Evolutionary conservation across 75 land plant species (phyloP).

Genomic region (Picea sitchensis): DNA sequence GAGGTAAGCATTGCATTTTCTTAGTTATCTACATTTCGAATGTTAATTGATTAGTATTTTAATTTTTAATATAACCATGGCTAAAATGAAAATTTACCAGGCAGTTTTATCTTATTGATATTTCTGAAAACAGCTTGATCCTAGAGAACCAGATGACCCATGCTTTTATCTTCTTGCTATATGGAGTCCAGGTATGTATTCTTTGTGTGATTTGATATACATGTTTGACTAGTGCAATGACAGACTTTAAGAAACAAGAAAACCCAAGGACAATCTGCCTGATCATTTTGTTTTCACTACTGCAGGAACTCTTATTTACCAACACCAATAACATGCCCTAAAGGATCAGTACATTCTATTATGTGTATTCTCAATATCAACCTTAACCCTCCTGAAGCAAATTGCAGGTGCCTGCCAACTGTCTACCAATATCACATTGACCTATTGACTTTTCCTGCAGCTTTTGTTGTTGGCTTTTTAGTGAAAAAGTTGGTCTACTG

Average conservation of each 20-base stretch:
- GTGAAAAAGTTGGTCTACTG: no score
- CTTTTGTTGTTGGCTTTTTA: no score
- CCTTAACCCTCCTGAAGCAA: not conserved
- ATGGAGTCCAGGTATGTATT: constrained; percentile 71
- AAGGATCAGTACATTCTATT: not conserved
- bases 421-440: no score
- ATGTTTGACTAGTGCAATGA: not conserved
- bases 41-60: not conserved
- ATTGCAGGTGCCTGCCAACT: not conserved
- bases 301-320: not conserved
- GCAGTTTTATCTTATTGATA: not conserved
- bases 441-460: no score
- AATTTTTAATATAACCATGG: not conserved
- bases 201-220: not conserved
- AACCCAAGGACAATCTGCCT: not conserved
- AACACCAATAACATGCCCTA: not conserved
- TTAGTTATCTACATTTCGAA: not conserved
- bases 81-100: not conserved
- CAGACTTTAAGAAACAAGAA: not conserved
- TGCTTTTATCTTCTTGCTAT: constrained; percentile 70
- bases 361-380: not conserved
- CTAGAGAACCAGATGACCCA: constrained; percentile 75
- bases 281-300: not conserved
- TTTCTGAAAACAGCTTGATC: constrained; percentile 37
- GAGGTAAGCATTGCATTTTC: constrained; percentile 33